phyloP scores from a whole-genome alignment of 2,329 filamentous ascomycete species.

The Nemania diffusa region DNA sequence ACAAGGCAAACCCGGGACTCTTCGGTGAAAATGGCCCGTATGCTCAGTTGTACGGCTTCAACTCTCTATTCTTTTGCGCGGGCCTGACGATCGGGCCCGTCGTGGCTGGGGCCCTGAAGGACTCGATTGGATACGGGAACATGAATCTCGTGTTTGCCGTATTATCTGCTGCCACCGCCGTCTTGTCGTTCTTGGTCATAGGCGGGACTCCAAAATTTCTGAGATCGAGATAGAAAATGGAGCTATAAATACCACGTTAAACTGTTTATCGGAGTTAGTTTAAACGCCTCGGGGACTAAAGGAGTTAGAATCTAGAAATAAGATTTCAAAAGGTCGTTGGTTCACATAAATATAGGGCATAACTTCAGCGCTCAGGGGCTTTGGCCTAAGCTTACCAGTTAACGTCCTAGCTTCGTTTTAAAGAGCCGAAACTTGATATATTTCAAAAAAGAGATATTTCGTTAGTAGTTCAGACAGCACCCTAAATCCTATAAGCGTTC shows the following conservation, averaged over 20 bases:
- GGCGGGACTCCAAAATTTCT: slow-evolving; percentile 50
- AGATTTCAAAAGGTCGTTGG: no score
- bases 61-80: slow-evolving; percentile 69
- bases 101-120: slow-evolving; percentile 62
- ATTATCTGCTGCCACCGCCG: slow-evolving; percentile 56
- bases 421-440: no score
- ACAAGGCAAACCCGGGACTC: slow-evolving; percentile 63
- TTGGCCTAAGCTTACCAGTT: no score
- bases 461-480: no score
- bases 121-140: slow-evolving; percentile 65
- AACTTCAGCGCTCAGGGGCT: no score
- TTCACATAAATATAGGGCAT: no score
- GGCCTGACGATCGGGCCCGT: slow-evolving; percentile 70
- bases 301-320: no score
- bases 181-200: slow-evolving; percentile 57
- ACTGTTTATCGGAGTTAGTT: no score
- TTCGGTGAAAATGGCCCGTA: slow-evolving; percentile 69
- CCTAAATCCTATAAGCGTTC: no score
- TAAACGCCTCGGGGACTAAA: no score
- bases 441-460: no score
- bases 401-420: no score
- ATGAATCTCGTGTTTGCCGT: slow-evolving; percentile 64
- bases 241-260: background rate
- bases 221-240: background rate
- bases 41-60: slow-evolving; percentile 73